Conservation (phyloP, 768 basidiomycete species). For the Serendipita sp. region DNA sequence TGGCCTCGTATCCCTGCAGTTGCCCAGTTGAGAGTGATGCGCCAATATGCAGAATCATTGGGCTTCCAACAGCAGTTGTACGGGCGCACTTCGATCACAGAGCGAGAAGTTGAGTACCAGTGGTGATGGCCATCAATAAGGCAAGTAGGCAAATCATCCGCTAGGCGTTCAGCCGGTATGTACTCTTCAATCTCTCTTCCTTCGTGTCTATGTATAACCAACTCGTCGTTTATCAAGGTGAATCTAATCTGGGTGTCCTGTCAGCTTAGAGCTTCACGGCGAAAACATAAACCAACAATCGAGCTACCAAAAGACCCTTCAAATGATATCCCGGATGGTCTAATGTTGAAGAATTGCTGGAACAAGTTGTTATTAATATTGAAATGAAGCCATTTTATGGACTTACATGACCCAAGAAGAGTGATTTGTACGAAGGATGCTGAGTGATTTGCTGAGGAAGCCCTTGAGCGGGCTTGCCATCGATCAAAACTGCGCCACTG, state of each 20-base stretch:
- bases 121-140: neutral
- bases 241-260: slow-evolving; percentile 20
- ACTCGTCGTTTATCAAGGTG: slow-evolving; percentile 8
- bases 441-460: slow-evolving; percentile 22
- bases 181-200: neutral
- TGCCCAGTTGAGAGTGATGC: neutral
- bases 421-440: slow-evolving; percentile 21
- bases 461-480: slow-evolving; percentile 25
- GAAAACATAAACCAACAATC: slow-evolving; percentile 13
- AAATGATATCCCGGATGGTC: slow-evolving; percentile 26
- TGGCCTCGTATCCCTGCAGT: neutral
- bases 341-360: slow-evolving; percentile 19
- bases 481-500: slow-evolving; percentile 26
- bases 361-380: neutral
- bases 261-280: neutral
- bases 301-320: slow-evolving; percentile 13
- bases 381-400: neutral
- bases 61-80: neutral
- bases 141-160: neutral
- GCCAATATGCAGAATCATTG: neutral
- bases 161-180: neutral
- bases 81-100: neutral
- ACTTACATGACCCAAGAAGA: slow-evolving; percentile 22
- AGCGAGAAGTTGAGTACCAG: neutral
- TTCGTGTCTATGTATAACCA: neutral